Base-by-base conservation (phyloP, 2,329 filamentous ascomycete genomes). In the Penicillium sp. region DNA sequence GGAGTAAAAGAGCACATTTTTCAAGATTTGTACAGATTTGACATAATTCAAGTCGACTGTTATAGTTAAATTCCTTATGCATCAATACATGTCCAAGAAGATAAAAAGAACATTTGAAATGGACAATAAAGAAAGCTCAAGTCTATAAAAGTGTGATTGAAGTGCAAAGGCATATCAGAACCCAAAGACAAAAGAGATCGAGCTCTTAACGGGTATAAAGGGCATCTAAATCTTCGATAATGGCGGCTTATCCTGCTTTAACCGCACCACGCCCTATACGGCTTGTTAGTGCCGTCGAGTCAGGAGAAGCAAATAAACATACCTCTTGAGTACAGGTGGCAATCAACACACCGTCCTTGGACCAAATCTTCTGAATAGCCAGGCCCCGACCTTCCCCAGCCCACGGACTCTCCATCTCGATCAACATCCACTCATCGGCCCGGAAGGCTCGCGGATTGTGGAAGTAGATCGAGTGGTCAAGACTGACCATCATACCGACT, bases 381-480 rank as follows among this genome's bases (percentile, higher is more conserved):
- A 76, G 55, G 0, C 74, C 74, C 39, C 74, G 67, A 10, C 73
- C 74, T 49, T 75, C 73, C 3, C 74, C 74, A 10, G 74, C 71
- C 74, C 74, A 77, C 7, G 74, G 74, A 42, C 70, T 74, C 46
- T 73, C 67, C 66, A 73, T 76, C 60, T 76, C 74, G 6, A 63
- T 67, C 55, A 75, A 66, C 62, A 77, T 66, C 74, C 74, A 77
- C 52, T 77, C 72, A 57, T 77, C 74, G 9, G 72, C 73, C 20
- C 70, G 62, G 55, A 77, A 74, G 3, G 66, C 69, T 46, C 68
- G 61, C 16, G 74, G 72, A 43, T 73, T 72, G 47, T 77, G 74
- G 59, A 77, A 77, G 54, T 74, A 76, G 36, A 77, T 77, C 0
- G 72, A 69, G 56, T 77, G 74, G 52, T 77, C 74, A 22, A 77